Evolutionary conservation across 805 yeast genomes (phyloP), one percentile per base, ranked within the genome.

Genomic region (Schizosaccharomyces cryophilus): DNA sequence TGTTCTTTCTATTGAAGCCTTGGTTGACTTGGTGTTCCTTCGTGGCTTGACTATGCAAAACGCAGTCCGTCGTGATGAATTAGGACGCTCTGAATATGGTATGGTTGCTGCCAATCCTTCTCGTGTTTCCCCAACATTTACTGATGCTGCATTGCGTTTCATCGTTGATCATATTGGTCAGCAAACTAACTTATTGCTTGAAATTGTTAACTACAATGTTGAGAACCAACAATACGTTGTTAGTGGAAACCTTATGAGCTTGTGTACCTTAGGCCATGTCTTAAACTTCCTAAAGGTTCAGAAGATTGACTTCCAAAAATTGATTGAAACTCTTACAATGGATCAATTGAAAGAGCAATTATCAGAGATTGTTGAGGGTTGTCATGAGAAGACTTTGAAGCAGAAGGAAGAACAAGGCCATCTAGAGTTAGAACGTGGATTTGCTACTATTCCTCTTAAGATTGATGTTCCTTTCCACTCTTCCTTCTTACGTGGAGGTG

Each of bases 21-120:
- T 65, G n/a, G 66, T 65, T 26, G 66, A 65, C 42, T 65, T 65
- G 48, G 66, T 65, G 38, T 93, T 93, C 80, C 94, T 93, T 80
- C 84, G 99, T 78, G 99, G 99, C 80, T 93, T 93, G 97, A 94
- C 99, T 60, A 93, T 93, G 99, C 98, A 93, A 78, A 98, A 93
- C 66, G 98, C 98, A 59, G 99, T 93, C 66, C 97, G 97, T 71
- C 85, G 99, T 77, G 99, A 93, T 74, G 80, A 82, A 62, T 71
- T 74, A 60, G 99, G 99, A 60, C 85, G 97, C 76, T 93, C 98
- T 63, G 93, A 93, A 78, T 93, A 93, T 70, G 97, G 97, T 78
- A 93, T 93, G 99, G 81, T 87, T 77, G 99, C 99, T 61, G 89
- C 90, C 63, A 93, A 94, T 77, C 99, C 99, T 69, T 80, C 94